These are phyloP conservation scores for Corrigiola litoralis DNA, from an alignment of 179 eudicot species.

Conservation along the genomic window DNA sequence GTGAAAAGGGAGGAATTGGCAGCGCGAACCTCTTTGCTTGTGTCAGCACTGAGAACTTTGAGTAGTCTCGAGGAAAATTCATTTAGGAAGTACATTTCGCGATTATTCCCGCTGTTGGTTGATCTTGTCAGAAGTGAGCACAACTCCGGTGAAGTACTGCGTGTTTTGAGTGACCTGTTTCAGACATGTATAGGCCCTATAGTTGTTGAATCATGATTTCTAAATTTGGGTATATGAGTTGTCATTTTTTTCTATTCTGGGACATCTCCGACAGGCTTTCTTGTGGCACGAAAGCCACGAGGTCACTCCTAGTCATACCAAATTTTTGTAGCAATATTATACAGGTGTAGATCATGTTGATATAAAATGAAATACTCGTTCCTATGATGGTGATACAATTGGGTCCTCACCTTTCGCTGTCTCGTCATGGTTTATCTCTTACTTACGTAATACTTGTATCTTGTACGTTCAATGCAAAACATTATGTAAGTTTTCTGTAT, in stretches of 20 bases:
- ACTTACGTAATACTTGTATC: too few species aligned
- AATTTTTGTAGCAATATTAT: conserved; percentile 35
- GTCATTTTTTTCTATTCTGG: background rate
- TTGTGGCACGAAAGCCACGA: background rate
- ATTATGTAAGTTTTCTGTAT: too few species aligned
- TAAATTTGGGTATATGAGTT: background rate
- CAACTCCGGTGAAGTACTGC: conserved; percentile 30
- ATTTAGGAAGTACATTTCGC: conserved; percentile 49
- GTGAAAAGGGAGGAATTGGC: conserved; percentile 85
- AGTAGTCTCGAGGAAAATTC: conserved; percentile 42
- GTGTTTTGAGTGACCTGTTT: conserved; percentile 30
- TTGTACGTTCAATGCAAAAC: too few species aligned
- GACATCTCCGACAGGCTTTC: conserved; percentile 8
- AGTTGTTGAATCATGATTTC: conserved; percentile 22
- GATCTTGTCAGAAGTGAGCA: conserved; percentile 39
- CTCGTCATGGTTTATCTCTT: too few species aligned
- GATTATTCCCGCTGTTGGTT: conserved; percentile 60
- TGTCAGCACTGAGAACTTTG: conserved; percentile 56
- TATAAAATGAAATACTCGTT: conserved; percentile 20
- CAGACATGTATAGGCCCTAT: conserved; percentile 39
- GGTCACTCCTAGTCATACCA: conserved; percentile 25
- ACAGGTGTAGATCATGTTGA: conserved; percentile 26
- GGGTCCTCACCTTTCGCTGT: too few species aligned
- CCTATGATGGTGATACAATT: too few species aligned
- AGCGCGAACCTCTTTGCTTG: conserved; percentile 66